Base-by-base conservation (phyloP, 805 yeast species). In the Wickerhamomyces canadensis region DNA sequence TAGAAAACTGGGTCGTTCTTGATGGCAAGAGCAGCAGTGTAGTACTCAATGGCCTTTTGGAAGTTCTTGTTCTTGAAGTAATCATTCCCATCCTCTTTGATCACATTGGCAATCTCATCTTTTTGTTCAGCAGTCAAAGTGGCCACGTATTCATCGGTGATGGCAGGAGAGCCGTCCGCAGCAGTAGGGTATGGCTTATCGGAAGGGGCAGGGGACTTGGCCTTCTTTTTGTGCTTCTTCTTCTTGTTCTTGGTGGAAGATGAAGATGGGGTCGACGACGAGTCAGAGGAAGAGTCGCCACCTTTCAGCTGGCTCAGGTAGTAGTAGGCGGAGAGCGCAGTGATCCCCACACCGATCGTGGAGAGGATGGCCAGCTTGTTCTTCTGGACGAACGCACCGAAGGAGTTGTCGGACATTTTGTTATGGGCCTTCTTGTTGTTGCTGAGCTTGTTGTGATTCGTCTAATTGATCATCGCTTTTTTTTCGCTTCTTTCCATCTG, bases 11-110 rank as follows among this genome's bases (percentile, higher is more conserved):
- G 88, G 62, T 93, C 97, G 49, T 71, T 63, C 57, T 82, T 81
- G 55, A 86, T 70, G 37, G 69, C 58, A 49, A 93, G 68, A 10
- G 98, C 98, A 40, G 74, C 76, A 30, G 85, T 61, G 68, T 93
- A 93, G 61, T 72, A 81, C 31, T 74, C 76, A 52, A 88, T 76
- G 31, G 98, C 98, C n/a, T 72, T 70, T 37, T 76, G 72, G 55
- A 71, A 84, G 36, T 82, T 68, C 63, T 84, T 82, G 24, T 57
- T 55, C 61, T 81, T 84, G 71, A 85, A 93, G 40, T 67, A 76
- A 36, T 69, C 71, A 62, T 93, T 93, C 54, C 98, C 99, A 39
- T 84, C 88, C 53, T 81, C 91, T 65, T 93, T 93, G 64, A 91
- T 74, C 30, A 80, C 78, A 36, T 76, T 59, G 5, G 96, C 86